Conservation (phyloP, 2,329 filamentous ascomycete species). For the Xylaria polymorpha region DNA sequence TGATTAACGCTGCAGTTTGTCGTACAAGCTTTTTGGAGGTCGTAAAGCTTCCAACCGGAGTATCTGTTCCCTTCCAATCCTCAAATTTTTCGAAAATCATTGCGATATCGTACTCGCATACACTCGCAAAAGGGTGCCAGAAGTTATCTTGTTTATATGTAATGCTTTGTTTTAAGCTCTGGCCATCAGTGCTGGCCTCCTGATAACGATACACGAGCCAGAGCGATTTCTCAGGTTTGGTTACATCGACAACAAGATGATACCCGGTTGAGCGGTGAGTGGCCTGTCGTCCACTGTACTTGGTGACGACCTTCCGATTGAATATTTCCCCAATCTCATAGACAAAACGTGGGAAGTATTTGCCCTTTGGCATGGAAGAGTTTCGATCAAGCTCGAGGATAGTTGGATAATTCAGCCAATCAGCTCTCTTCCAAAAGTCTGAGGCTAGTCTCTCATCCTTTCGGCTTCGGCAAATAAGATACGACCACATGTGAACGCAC, state of each 20-base stretch:
- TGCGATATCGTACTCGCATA: slow-evolving; percentile 40
- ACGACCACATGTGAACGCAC: slow-evolving; percentile 40
- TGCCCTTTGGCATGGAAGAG: slow-evolving; percentile 30
- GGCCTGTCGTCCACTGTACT: slow-evolving; percentile 36
- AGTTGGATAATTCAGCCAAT: slow-evolving; percentile 37
- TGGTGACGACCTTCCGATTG: slow-evolving; percentile 36
- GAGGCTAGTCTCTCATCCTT: slow-evolving; percentile 36
- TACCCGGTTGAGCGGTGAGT: slow-evolving; percentile 41
- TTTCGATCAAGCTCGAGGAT: slow-evolving; percentile 39
- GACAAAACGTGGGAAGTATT: slow-evolving; percentile 40
- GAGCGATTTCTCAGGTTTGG: slow-evolving; percentile 39
- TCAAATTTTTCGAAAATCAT: slow-evolving; percentile 39
- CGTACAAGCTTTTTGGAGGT: slow-evolving; percentile 38
- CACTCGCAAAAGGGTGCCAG: slow-evolving; percentile 40
- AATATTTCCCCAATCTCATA: slow-evolving; percentile 42
- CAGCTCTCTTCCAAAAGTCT: slow-evolving; percentile 36
- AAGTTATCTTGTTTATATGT: slow-evolving; percentile 40
- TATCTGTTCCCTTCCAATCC: slow-evolving; percentile 38
- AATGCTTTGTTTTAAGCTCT: slow-evolving; percentile 36
- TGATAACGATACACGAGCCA: slow-evolving; percentile 41
- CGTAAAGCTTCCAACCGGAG: slow-evolving; percentile 31
- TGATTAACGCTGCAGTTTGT: slow-evolving; percentile 35
- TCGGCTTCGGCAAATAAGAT: slow-evolving; percentile 37
- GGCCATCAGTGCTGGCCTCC: slow-evolving; percentile 31
- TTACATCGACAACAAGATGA: slow-evolving; percentile 41